Evolutionary conservation across 306 rosid genomes (phyloP).

Genomic region (Hippophae gyantsensis): DNA sequence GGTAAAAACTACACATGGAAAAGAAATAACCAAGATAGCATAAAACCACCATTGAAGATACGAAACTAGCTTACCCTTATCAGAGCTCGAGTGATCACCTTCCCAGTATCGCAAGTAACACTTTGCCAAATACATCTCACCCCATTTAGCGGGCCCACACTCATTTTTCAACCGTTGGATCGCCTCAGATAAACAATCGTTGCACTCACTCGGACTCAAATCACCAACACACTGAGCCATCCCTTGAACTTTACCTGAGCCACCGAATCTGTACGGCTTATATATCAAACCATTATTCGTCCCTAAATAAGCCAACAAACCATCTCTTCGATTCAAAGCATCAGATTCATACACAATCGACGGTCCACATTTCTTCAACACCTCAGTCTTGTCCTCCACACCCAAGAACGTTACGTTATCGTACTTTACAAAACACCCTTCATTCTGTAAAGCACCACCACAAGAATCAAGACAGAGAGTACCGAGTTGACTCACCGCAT

Average conservation of each 20-base stretch:
- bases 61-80: constrained; percentile 36
- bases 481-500: constrained; percentile 53
- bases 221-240: constrained; percentile 87
- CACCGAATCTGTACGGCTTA: constrained; percentile 23
- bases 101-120: constrained; percentile 73
- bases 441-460: constrained; percentile 89
- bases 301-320: constrained; percentile 41
- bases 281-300: constrained; percentile 26
- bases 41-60: constrained; percentile 24
- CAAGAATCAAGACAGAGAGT: constrained; percentile 41
- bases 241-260: constrained; percentile 30
- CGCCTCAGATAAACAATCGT: constrained; percentile 71
- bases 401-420: constrained; percentile 64
- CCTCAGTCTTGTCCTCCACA: constrained; percentile 69
- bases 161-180: constrained; percentile 59
- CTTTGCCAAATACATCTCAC: constrained; percentile 63
- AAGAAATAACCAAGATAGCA: neutral
- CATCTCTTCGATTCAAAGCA: constrained; percentile 40
- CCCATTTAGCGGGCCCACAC: constrained; percentile 60
- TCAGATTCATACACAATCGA: constrained; percentile 39
- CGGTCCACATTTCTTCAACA: constrained; percentile 67
- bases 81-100: constrained; percentile 30
- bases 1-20: too few relatives aligned
- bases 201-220: constrained; percentile 62
- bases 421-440: constrained; percentile 78